phyloP scores from a whole-genome alignment of 129 eudicot species.

The Helianthus tuberosus region DNA sequence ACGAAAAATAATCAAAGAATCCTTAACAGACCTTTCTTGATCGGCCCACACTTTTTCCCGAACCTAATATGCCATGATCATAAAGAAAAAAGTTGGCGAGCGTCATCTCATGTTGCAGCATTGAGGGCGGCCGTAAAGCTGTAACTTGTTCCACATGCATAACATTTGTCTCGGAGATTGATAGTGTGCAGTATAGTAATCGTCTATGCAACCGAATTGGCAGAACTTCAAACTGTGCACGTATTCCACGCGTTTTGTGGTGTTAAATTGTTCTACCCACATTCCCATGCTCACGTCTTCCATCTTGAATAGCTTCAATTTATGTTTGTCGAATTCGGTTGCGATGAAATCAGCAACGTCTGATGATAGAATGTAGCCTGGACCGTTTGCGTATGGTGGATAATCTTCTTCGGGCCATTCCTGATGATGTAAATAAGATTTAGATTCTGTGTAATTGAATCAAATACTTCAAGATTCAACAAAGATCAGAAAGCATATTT shows the following conservation, averaged over 20 bases:
- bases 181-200: constrained; percentile 85
- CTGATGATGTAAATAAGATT: constrained; percentile 35
- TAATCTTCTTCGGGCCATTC: constrained; percentile 96
- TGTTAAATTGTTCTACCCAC: constrained; percentile 89
- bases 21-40: constrained; percentile 26
- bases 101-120: constrained; percentile 95
- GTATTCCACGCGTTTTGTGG: constrained; percentile 68
- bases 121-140: constrained; percentile 54
- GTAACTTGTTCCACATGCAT: constrained; percentile 90
- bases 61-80: constrained; percentile 9
- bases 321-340: constrained; percentile 68
- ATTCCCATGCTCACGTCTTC: constrained; percentile 99
- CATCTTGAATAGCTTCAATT: constrained; percentile 87
- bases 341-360: constrained; percentile 79
- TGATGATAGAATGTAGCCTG: constrained; percentile 83
- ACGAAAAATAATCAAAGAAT: constrained; percentile 41
- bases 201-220: constrained; percentile 90
- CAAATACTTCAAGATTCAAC: not conserved
- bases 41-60: constrained; percentile 26
- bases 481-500: not conserved
- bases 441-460: not conserved
- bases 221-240: constrained; percentile 84
- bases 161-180: constrained; percentile 95
- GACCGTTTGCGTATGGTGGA: constrained; percentile 94
- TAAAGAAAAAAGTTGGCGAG: not conserved